Base-by-base conservation (phyloP, 2,329 filamentous ascomycete species). In the Beauveria scarabaeidicola region DNA sequence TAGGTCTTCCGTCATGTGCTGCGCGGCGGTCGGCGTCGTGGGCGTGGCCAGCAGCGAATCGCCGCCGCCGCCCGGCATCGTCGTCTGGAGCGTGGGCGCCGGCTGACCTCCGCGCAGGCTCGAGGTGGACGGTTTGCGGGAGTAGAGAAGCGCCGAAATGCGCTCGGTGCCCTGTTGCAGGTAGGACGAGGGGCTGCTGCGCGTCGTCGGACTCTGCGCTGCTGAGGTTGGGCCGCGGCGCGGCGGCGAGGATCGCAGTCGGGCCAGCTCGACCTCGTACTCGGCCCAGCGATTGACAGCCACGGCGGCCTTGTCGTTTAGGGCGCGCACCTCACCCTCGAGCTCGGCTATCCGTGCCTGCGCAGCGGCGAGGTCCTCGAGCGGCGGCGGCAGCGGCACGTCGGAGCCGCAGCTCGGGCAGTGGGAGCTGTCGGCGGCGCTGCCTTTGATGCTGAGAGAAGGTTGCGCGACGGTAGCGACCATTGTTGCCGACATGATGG, bases 211-310 rank as follows among this genome's bases (percentile, higher is more conserved):
- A 9, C 48, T 29, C 13, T 29, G 29, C 13, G 32, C 11, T 46
- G 43, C 27, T 48, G 38, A n/a, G 29, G 40, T 25, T 15, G 53
- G n/a, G 32, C 8, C 51, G 51, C 32, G 50, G 32, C 65, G 64
- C 27, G 53, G 40, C 8, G 53, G n/a, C 15, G 50, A 66, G 40
- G 73, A 74, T 64, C 83, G 83, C 58, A 91, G 77, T 48, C 73
- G 77, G 48, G 83, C 78, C 44, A 91, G 80, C 70, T 91, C 87
- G 72, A 91, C 88, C 74, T 93, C 89, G 78, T 91, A 91, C 75
- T 91, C 87, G 68, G 89, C 87, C 81, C 82, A 86, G 69, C 80
- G 81, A 71, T 85, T 81, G 63, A 84, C 80, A 69, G 78, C 78
- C 38, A 84, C 82, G 3, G 85, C 81, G 59, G 87, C 86, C 72